These are phyloP conservation scores for Rhizopus stolonifer DNA, from an alignment of 371 early-diverging fungal genomes.

Conservation along the genomic window DNA sequence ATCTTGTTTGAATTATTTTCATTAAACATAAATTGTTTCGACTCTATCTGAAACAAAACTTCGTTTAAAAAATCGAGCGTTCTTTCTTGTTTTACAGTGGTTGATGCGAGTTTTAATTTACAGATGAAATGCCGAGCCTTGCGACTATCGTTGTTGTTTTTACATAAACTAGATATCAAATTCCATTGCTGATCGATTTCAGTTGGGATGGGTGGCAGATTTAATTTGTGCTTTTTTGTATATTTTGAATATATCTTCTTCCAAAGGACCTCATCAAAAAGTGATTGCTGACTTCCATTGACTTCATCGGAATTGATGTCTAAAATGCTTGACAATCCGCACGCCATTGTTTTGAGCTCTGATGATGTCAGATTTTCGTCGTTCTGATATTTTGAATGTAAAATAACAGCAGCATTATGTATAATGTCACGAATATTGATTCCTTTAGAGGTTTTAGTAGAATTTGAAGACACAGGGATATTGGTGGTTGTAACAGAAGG, in stretches of 20 bases:
- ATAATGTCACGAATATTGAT: conserved; percentile 10
- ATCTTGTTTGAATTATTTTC: conserved; percentile 5
- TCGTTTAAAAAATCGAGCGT: not conserved
- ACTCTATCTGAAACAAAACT: not conserved
- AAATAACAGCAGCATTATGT: conserved; percentile 1
- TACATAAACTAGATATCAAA: conserved; percentile 2
- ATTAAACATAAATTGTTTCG: conserved; percentile 3
- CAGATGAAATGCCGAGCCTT: not conserved
- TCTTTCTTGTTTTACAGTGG: conserved; percentile 1
- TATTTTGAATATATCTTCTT: not conserved
- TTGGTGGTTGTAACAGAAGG: too few relatives aligned
- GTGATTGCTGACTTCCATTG: conserved; percentile 4
- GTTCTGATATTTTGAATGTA: not conserved
- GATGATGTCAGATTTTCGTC: not conserved
- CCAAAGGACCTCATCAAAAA: conserved; percentile 4
- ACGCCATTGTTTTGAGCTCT: conserved; percentile 8
- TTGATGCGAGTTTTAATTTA: conserved; percentile 1
- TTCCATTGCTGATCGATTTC: not conserved
- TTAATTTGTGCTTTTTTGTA: not conserved
- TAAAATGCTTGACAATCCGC: conserved; percentile 2
- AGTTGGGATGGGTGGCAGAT: not conserved
- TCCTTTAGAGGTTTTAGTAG: conserved; percentile 7
- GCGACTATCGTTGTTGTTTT: not conserved
- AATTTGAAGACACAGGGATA: too few relatives aligned
- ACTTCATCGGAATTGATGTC: conserved; percentile 2